Evolutionary conservation across 768 basidiomycete genomes (phyloP).

Genomic region (Pleurotus ostreatus): DNA sequence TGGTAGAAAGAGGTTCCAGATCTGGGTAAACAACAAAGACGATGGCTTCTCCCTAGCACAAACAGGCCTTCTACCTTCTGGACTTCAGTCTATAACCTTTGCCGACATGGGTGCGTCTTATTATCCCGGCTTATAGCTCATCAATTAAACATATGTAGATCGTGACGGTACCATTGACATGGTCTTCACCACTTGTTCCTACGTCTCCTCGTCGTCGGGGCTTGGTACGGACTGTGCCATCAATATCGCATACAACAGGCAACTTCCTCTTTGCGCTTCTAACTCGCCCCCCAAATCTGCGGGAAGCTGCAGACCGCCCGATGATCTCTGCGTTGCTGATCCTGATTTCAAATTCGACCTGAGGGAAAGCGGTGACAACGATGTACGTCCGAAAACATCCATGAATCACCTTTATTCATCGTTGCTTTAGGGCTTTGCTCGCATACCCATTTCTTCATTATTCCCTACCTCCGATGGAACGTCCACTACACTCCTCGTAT

Average conservation of each 20-base stretch:
- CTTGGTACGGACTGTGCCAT: conserved; percentile 74
- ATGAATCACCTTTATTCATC: neutral
- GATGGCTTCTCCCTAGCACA: conserved; percentile 70
- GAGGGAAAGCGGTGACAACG: conserved; percentile 40
- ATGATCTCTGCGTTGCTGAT: conserved; percentile 81
- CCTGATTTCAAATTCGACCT: conserved; percentile 77
- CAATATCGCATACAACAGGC: conserved; percentile 92
- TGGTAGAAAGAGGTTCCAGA: conserved; percentile 67
- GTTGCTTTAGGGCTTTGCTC: conserved; percentile 53
- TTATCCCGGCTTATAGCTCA: neutral
- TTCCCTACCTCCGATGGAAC: conserved; percentile 33
- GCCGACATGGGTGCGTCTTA: conserved; percentile 75
- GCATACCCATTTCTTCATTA: conserved; percentile 60
- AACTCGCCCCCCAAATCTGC: conserved; percentile 50
- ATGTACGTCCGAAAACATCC: conserved; percentile 28
- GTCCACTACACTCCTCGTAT: conserved; percentile 56
- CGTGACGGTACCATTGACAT: conserved; percentile 97
- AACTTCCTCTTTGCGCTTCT: conserved; percentile 75
- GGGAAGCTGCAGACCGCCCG: conserved; percentile 66
- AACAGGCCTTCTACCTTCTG: conserved; percentile 65
- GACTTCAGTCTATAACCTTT: conserved; percentile 77
- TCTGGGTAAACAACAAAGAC: conserved; percentile 87
- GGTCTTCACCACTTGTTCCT: conserved; percentile 81
- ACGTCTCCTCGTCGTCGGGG: conserved; percentile 64
- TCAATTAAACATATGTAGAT: conserved; percentile 40